phyloP scores from a whole-genome alignment of 257 asterid species.

The Asclepias syriaca region DNA sequence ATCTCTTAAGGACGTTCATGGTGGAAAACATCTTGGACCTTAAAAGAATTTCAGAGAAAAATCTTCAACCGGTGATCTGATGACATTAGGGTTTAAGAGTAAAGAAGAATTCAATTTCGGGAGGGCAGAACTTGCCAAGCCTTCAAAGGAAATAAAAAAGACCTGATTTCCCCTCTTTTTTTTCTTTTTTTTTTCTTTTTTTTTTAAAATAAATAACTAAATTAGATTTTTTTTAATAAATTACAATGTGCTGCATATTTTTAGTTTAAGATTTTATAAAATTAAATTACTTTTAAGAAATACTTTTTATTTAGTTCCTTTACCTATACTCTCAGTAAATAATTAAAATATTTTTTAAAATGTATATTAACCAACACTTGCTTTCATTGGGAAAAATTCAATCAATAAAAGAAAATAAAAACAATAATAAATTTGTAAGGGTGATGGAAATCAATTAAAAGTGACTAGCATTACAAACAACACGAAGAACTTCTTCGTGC shows the following conservation, averaged over 20 bases:
- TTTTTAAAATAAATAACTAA: not conserved
- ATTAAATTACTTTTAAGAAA: no score
- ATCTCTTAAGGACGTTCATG: conserved; percentile 57
- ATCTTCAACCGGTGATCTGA: not conserved
- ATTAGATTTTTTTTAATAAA: no score
- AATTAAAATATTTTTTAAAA: no score
- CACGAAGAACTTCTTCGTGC: not conserved
- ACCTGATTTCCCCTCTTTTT: not conserved
- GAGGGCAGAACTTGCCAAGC: not conserved
- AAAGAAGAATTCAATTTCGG: not conserved
- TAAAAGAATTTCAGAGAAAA: not conserved
- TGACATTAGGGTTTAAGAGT: conserved; percentile 15
- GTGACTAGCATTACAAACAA: not conserved
- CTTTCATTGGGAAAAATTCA: no score
- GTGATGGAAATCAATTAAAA: not conserved
- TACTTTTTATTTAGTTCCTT: no score
- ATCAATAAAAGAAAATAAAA: no score
- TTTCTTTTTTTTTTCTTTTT: not conserved
- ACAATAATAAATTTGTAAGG: not conserved
- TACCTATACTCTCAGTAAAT: no score
- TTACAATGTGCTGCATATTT: no score
- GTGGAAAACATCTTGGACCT: not conserved
- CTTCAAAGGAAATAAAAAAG: no score
- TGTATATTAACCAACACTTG: no score
- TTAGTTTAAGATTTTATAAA: no score